phyloP scores from a whole-genome alignment of 1,284 basidiomycete genomes.

The Pyrrhoderma noxium region DNA sequence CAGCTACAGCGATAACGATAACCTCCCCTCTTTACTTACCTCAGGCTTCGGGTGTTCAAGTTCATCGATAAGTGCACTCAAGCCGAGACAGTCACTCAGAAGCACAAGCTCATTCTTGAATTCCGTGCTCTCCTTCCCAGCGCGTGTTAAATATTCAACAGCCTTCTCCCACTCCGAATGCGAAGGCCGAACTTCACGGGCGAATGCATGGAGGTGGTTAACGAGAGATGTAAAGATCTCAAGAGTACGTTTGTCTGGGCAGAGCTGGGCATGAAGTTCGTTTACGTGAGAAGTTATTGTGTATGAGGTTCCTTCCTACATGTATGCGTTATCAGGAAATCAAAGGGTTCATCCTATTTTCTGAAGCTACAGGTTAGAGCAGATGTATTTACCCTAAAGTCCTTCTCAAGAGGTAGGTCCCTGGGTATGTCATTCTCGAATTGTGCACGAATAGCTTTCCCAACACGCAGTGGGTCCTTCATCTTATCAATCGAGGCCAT shows the following conservation, averaged over 20 bases:
- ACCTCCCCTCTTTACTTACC: constrained; percentile 19
- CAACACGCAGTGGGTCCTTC: constrained; percentile 32
- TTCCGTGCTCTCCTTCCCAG: constrained; percentile 33
- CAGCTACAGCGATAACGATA: background rate
- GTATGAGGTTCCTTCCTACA: constrained; percentile 13
- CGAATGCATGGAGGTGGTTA: constrained; percentile 34
- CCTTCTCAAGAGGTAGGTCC: constrained; percentile 31
- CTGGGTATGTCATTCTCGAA: constrained; percentile 30
- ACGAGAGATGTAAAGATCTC: constrained; percentile 32
- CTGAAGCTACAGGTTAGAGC: background rate
- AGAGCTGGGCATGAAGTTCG: constrained; percentile 28
- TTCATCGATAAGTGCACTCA: constrained; percentile 35
- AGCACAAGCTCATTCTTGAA: constrained; percentile 37
- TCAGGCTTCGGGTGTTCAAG: constrained; percentile 32
- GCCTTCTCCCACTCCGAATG: constrained; percentile 34
- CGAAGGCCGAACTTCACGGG: constrained; percentile 32
- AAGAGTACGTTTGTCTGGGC: constrained; percentile 30
- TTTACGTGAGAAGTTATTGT: constrained; percentile 23
- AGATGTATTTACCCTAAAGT: constrained; percentile 27
- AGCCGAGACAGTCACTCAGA: constrained; percentile 35
- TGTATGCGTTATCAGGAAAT: background rate
- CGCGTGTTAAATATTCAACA: constrained; percentile 30
- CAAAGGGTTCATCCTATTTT: background rate
- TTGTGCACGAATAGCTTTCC: constrained; percentile 32
- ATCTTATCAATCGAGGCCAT: constrained; percentile 23